Evolutionary conservation across 2,329 filamentous ascomycete species (phyloP).

Genomic region (Penicillium palitans): DNA sequence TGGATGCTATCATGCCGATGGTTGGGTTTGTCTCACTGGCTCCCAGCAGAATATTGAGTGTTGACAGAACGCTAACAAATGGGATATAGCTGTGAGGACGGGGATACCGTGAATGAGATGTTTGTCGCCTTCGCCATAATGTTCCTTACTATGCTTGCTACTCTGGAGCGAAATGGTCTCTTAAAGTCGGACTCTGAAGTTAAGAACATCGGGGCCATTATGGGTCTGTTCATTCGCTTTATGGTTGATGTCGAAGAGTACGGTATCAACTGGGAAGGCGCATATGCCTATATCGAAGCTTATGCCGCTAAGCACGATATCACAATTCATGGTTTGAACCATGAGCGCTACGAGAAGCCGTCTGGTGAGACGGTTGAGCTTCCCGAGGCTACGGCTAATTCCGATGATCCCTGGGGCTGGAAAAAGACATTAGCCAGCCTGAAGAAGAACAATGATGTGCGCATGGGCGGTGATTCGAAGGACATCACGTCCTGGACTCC

Average conservation of each 20-base stretch:
- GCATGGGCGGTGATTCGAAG: constrained; percentile 41
- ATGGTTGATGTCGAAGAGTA: neutral
- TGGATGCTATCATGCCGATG: constrained; percentile 15
- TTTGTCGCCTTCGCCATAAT: constrained; percentile 11
- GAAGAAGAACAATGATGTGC: neutral
- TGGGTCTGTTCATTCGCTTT: constrained; percentile 38
- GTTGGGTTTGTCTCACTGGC: constrained; percentile 21
- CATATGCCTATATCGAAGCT: constrained; percentile 10
- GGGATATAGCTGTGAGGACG: constrained; percentile 16
- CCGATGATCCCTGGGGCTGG: constrained; percentile 14
- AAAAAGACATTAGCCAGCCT: neutral
- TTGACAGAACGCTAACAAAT: neutral
- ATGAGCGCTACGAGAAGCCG: constrained; percentile 26
- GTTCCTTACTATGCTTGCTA: constrained; percentile 45
- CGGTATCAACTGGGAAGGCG: neutral
- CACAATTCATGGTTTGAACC: constrained; percentile 8
- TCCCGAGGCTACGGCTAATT: constrained; percentile 17
- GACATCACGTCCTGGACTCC: constrained; percentile 41
- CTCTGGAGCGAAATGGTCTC: constrained; percentile 35
- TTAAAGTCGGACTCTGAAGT: constrained; percentile 40
- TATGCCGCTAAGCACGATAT: constrained; percentile 24
- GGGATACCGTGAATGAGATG: neutral
- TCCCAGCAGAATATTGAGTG: neutral
- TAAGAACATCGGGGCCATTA: constrained; percentile 41
- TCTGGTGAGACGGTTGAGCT: constrained; percentile 21